These are phyloP conservation scores for Amanita exitialis DNA, from an alignment of 768 basidiomycete species.

Conservation along the genomic window DNA sequence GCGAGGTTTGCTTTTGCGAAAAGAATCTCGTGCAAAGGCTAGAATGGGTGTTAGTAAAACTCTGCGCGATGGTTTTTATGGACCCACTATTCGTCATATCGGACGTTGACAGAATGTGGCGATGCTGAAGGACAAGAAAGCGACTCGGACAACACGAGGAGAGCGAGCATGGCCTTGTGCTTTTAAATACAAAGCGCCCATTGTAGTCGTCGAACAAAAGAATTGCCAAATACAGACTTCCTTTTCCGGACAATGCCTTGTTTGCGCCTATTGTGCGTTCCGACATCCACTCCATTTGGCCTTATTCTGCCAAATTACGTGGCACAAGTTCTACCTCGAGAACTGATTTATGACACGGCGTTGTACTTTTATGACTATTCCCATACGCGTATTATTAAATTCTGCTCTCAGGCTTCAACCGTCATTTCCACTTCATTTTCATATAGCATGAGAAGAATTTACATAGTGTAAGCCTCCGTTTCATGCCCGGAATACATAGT, in stretches of 20 bases:
- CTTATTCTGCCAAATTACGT: not conserved
- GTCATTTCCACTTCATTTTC: no score
- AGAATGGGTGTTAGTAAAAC: not conserved
- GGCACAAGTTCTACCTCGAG: not conserved
- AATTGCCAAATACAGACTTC: constrained; percentile 12
- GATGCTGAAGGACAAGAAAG: constrained; percentile 12
- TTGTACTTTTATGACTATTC: no score
- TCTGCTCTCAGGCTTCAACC: no score
- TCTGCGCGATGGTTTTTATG: not conserved
- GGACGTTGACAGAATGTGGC: constrained; percentile 11
- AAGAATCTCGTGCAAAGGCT: constrained; percentile 23
- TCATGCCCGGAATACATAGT: no score
- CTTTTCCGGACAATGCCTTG: constrained; percentile 14
- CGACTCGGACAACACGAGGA: constrained; percentile 9
- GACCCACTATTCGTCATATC: constrained; percentile 17
- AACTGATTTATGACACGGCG: not conserved
- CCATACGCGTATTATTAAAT: no score
- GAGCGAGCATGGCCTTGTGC: constrained; percentile 6
- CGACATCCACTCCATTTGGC: not conserved
- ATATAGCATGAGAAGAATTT: no score
- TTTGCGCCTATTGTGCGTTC: not conserved
- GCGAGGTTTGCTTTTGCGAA: constrained; percentile 20
- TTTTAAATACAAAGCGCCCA: constrained; percentile 17
- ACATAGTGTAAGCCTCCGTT: no score
- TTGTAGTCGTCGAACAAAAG: constrained; percentile 18